These are phyloP conservation scores for Chalciporus sphaerocephalus DNA, from an alignment of 768 basidiomycete genomes.

Conservation along the genomic window DNA sequence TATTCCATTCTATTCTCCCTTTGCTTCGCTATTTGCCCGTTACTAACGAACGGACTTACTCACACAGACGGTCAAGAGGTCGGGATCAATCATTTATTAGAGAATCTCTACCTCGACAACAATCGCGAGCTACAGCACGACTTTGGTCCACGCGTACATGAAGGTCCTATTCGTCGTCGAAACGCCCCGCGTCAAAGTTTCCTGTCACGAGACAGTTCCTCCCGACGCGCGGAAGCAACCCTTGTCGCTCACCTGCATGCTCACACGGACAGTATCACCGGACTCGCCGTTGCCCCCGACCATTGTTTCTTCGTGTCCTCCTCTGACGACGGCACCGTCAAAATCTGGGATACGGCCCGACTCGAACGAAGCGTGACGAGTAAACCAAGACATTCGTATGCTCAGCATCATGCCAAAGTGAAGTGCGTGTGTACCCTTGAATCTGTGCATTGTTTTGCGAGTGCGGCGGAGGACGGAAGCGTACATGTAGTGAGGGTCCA, in stretches of 20 bases:
- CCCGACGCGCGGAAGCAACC: slow-evolving; percentile 65
- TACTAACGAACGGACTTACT: neutral
- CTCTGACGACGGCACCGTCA: slow-evolving; percentile 91
- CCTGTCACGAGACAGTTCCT: slow-evolving; percentile 56
- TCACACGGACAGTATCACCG: slow-evolving; percentile 75
- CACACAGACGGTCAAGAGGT: slow-evolving; percentile 81
- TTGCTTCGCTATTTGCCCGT: neutral
- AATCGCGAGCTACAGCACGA: slow-evolving; percentile 82
- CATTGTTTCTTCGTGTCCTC: slow-evolving; percentile 92
- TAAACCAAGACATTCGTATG: slow-evolving; percentile 69
- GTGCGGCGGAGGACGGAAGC: slow-evolving; percentile 80
- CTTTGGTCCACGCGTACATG: slow-evolving; percentile 84
- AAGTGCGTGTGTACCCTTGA: slow-evolving; percentile 78
- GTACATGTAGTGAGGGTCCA: slow-evolving; percentile 83
- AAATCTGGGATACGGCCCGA: slow-evolving; percentile 89
- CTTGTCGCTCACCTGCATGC: slow-evolving; percentile 82
- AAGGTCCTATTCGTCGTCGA: slow-evolving; percentile 75
- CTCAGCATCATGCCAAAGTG: slow-evolving; percentile 66
- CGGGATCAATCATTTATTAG: slow-evolving; percentile 82
- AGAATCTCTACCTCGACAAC: slow-evolving; percentile 85
- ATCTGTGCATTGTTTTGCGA: slow-evolving; percentile 82
- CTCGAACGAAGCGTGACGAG: slow-evolving; percentile 91
- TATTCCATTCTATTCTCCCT: neutral
- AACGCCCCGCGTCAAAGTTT: slow-evolving; percentile 68
- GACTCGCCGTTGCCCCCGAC: slow-evolving; percentile 85